Conservation (phyloP, 148 eudicot genomes). For the Silene conica region DNA sequence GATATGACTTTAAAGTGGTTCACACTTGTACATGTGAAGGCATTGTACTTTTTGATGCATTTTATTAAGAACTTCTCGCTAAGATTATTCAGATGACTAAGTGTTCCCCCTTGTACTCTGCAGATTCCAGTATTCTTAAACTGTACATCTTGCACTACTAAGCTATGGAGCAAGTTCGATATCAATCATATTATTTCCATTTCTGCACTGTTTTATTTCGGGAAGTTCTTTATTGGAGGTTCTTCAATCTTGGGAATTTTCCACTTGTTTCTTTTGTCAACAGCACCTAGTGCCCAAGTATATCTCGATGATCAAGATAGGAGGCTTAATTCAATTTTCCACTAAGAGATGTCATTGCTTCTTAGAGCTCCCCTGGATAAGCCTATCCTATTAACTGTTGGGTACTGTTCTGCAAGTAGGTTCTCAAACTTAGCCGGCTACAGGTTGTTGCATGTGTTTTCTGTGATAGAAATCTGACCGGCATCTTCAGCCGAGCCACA, state of each 20-base stretch:
- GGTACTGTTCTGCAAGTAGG: constrained; percentile 37
- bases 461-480: constrained; percentile 28
- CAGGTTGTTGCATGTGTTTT: constrained; percentile 12
- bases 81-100: not conserved
- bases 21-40: not conserved
- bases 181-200: constrained; percentile 54
- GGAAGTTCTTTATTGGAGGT: constrained; percentile 84
- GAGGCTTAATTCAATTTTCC: constrained; percentile 56
- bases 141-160: constrained; percentile 29
- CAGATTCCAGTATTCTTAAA: constrained; percentile 51
- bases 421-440: constrained; percentile 20
- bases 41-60: not conserved
- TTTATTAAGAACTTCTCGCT: not conserved
- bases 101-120: constrained; percentile 3
- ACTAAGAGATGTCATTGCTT: constrained; percentile 51
- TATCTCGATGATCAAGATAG: constrained; percentile 44
- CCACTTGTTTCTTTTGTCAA: constrained; percentile 74
- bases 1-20: not conserved
- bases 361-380: constrained; percentile 58
- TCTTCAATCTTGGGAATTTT: constrained; percentile 64
- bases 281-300: constrained; percentile 66
- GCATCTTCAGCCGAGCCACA: constrained; percentile 37
- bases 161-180: constrained; percentile 74
- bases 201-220: constrained; percentile 44
- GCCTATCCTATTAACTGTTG: constrained; percentile 29